These are phyloP conservation scores for Epicoccum nigrum DNA, from an alignment of 2,329 filamentous ascomycete genomes.

Conservation along the genomic window DNA sequence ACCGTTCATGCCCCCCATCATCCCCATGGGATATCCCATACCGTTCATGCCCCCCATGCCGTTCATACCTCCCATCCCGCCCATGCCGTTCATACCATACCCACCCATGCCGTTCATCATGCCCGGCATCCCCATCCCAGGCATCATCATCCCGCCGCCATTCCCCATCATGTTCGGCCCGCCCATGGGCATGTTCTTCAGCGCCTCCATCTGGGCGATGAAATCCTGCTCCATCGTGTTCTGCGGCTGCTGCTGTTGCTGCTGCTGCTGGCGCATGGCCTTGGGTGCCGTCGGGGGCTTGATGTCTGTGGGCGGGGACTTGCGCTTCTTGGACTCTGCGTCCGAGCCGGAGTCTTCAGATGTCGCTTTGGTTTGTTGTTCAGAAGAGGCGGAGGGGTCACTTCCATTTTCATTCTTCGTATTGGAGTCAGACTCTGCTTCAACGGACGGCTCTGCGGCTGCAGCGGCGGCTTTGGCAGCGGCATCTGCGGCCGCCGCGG, in stretches of 20 bases:
- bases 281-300: constrained; percentile 54
- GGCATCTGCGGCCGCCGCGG: constrained; percentile 38
- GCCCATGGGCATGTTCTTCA: constrained; percentile 51
- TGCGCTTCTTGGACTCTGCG: constrained; percentile 73
- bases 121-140: constrained; percentile 47
- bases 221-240: constrained; percentile 48
- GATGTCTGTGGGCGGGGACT: constrained; percentile 72
- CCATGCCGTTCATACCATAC: constrained; percentile 3
- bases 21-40: constrained; percentile 11
- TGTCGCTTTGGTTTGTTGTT: no score
- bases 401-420: no score
- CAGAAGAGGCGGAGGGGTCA: neutral
- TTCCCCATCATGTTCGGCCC: constrained; percentile 42
- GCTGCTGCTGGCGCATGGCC: constrained; percentile 51
- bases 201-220: constrained; percentile 53
- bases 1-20: constrained; percentile 1
- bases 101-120: neutral
- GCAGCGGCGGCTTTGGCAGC: constrained; percentile 22
- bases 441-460: constrained; percentile 18
- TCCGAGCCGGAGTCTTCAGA: constrained; percentile 41
- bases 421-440: no score
- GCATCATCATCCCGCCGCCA: constrained; percentile 15
- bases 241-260: constrained; percentile 42
- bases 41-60: neutral
- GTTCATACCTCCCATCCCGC: constrained; percentile 6